These are phyloP conservation scores for Saccharomycopsis hybrid DNA, from an alignment of 1,139 yeast genomes.

Conservation along the genomic window DNA sequence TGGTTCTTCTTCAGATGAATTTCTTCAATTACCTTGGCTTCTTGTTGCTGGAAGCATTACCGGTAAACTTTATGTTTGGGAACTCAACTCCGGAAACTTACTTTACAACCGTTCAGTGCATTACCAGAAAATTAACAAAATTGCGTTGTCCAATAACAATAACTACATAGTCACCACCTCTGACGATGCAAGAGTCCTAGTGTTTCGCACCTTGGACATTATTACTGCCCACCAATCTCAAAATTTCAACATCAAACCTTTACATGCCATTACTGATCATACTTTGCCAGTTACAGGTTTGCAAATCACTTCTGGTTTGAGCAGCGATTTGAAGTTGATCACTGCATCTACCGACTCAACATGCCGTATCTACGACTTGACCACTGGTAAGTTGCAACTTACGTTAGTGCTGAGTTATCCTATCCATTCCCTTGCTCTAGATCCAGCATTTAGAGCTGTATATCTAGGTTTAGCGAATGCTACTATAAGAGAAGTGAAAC, in stretches of 20 bases:
- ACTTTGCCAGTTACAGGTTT: slow-evolving; percentile 69
- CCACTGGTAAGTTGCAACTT: slow-evolving; percentile 40
- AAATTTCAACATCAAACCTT: slow-evolving; percentile 34
- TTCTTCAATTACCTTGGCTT: slow-evolving; percentile 55
- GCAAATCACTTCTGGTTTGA: slow-evolving; percentile 42
- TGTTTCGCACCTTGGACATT: slow-evolving; percentile 68
- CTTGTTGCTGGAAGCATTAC: slow-evolving; percentile 63
- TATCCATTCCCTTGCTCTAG: slow-evolving; percentile 57
- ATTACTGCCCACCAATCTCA: slow-evolving; percentile 32
- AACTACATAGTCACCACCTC: slow-evolving; percentile 70
- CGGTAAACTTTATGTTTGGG: slow-evolving; percentile 85
- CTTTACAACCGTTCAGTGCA: slow-evolving; percentile 68
- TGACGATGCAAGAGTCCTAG: slow-evolving; percentile 68
- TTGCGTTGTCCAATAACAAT: slow-evolving; percentile 61
- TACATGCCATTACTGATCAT: slow-evolving; percentile 60
- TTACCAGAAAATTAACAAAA: slow-evolving; percentile 63
- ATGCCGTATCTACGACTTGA: slow-evolving; percentile 54
- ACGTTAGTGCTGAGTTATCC: slow-evolving; percentile 64
- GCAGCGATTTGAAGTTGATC: slow-evolving; percentile 57
- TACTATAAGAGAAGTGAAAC: slow-evolving; percentile 46
- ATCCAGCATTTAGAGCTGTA: slow-evolving; percentile 72
- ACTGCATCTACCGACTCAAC: slow-evolving; percentile 76
- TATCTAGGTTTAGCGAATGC: slow-evolving; percentile 72
- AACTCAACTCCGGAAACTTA: slow-evolving; percentile 68
- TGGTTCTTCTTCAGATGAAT: slow-evolving; percentile 15